phyloP scores from a whole-genome alignment of 345 rosid species.

The Citrus reticulata region DNA sequence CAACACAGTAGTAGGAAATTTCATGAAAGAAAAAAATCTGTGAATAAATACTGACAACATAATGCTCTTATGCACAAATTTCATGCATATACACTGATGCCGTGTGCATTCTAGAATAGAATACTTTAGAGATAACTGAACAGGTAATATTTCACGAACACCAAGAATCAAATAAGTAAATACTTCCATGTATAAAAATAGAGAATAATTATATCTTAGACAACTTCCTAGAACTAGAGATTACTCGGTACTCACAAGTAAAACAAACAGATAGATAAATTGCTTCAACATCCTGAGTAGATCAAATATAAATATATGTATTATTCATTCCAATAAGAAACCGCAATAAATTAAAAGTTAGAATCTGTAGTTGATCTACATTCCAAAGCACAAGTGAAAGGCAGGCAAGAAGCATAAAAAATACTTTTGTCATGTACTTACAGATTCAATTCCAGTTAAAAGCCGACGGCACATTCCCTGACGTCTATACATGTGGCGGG shows the following conservation, averaged over 20 bases:
- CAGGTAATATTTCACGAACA: neutral
- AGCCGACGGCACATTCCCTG: constrained; percentile 98
- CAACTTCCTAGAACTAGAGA: constrained; percentile 1
- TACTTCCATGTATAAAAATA: constrained; percentile 1
- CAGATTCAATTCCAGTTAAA: constrained; percentile 76
- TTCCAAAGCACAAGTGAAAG: neutral
- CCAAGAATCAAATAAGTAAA: neutral
- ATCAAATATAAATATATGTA: neutral
- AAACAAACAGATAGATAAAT: neutral
- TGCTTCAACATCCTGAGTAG: neutral
- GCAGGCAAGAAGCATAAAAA: neutral
- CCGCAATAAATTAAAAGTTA: neutral
- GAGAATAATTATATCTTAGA: neutral
- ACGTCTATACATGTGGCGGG: constrained; percentile 78
- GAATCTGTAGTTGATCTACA: neutral
- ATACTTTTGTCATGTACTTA: constrained; percentile 30
- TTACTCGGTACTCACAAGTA: neutral
- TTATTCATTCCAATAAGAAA: neutral
- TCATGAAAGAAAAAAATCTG: neutral
- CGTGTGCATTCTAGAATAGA: neutral
- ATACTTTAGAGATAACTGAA: neutral
- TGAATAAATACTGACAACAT: neutral
- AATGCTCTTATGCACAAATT: neutral
- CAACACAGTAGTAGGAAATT: neutral
- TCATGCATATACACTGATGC: neutral